phyloP scores from a whole-genome alignment of 1,284 basidiomycete species.

The Athelia sp. region DNA sequence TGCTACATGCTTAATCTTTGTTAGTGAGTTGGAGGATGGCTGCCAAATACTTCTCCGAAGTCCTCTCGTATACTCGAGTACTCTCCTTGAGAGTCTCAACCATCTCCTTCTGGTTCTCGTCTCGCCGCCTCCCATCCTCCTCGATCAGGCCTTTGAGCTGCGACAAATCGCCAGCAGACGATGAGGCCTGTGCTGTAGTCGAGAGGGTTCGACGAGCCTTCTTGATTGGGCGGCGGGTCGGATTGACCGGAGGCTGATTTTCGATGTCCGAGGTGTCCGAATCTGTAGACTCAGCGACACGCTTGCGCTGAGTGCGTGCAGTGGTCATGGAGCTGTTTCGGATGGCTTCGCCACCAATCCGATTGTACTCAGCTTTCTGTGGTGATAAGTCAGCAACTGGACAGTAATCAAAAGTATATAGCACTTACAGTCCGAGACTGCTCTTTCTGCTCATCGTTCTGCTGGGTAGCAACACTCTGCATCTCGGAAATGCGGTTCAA shows the following conservation, averaged over 20 bases:
- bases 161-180: neutral
- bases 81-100: neutral
- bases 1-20: neutral
- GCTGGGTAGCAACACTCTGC: neutral
- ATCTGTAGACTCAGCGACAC: neutral
- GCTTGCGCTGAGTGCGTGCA: neutral
- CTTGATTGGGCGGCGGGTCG: neutral
- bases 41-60: neutral
- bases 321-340: neutral
- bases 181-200: neutral
- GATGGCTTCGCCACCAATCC: neutral
- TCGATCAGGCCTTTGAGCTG: neutral
- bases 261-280: neutral
- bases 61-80: neutral
- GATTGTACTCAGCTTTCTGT: neutral
- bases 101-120: neutral
- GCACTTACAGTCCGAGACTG: neutral
- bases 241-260: neutral
- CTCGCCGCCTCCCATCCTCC: neutral
- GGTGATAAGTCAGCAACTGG: neutral
- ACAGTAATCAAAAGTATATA: neutral
- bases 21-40: neutral
- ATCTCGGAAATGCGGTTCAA: neutral
- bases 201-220: neutral
- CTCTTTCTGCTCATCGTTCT: neutral